These are phyloP conservation scores for Kodamaea restingae DNA, from an alignment of 805 yeast species.

Conservation along the genomic window DNA sequence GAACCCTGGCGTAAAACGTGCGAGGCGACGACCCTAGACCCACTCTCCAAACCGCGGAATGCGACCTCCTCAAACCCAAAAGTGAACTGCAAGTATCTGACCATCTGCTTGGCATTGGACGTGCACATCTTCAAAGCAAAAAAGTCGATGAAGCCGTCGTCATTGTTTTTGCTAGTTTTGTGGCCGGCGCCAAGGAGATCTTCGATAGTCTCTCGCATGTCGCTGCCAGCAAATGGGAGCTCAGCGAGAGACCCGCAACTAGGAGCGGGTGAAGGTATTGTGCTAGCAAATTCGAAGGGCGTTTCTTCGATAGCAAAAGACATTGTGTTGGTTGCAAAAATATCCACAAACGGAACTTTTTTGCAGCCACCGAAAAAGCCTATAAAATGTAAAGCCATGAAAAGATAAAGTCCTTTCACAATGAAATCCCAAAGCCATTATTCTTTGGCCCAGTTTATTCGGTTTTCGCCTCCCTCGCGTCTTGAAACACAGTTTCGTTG, in stretches of 20 bases:
- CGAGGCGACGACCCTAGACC: constrained; percentile 48
- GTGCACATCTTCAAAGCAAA: constrained; percentile 68
- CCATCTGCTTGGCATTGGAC: constrained; percentile 65
- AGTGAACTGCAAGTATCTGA: constrained; percentile 48
- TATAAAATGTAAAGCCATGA: not conserved
- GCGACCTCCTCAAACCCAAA: constrained; percentile 68
- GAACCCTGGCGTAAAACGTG: constrained; percentile 60
- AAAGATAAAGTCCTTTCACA: no score
- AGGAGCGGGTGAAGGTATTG: not conserved
- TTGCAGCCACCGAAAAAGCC: not conserved
- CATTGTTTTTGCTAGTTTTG: constrained; percentile 1
- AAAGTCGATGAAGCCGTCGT: constrained; percentile 44
- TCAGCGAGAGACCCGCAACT: no score
- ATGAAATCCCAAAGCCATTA: no score
- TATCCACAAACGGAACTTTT: constrained; percentile 1
- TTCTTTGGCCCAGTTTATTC: no score
- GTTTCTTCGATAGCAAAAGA: not conserved
- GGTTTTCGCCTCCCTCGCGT: no score
- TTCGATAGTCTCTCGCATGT: not conserved
- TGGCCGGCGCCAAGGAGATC: constrained; percentile 1
- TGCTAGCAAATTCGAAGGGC: no score
- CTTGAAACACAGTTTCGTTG: not conserved
- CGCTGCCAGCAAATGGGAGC: not conserved
- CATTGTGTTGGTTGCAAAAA: constrained; percentile 1
- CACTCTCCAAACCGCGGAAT: constrained; percentile 64